These are phyloP conservation scores for Sarocladiaceae sp. DNA, from an alignment of 2,329 filamentous ascomycete genomes.

Conservation along the genomic window DNA sequence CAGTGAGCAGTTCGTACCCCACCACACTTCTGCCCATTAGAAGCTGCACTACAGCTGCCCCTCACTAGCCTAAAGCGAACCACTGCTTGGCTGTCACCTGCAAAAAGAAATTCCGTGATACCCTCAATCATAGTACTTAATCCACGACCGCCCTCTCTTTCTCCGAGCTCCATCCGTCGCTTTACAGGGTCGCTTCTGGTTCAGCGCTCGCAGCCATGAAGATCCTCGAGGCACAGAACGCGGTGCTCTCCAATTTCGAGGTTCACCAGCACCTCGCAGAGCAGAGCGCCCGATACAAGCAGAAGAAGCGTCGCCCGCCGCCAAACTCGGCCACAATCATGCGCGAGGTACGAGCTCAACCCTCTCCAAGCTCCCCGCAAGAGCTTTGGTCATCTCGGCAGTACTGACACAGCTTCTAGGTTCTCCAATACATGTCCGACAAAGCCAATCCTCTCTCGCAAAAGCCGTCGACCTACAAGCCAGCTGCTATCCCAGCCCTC, in stretches of 20 bases:
- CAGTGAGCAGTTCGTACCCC: background rate
- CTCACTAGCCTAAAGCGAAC: background rate
- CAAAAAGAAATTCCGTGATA: slow-evolving; percentile 9
- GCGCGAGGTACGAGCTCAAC: slow-evolving; percentile 53
- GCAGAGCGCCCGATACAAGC: slow-evolving; percentile 47
- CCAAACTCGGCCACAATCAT: slow-evolving; percentile 58
- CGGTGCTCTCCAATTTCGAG: slow-evolving; percentile 69
- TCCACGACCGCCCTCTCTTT: background rate
- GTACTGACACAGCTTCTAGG: slow-evolving; percentile 30
- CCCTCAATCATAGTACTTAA: background rate
- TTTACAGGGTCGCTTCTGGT: too few relatives aligned
- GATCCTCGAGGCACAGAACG: slow-evolving; percentile 67
- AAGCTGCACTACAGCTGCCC: background rate
- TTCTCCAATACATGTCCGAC: slow-evolving; percentile 56
- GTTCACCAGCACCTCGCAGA: slow-evolving; percentile 63
- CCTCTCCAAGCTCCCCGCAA: background rate
- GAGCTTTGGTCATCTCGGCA: background rate
- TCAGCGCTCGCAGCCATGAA: slow-evolving; percentile 45
- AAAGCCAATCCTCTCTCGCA: slow-evolving; percentile 53
- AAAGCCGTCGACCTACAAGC: slow-evolving; percentile 47
- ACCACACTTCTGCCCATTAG: background rate
- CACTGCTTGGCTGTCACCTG: background rate
- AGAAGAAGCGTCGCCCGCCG: slow-evolving; percentile 43
- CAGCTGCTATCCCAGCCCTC: slow-evolving; percentile 48
- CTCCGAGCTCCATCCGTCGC: background rate